Percentiles rank a stretch among this genome's conserved stretches.
These are phyloP conservation scores for Lactarius deliciosus DNA, from an alignment of 768 basidiomycete species.

Conservation along the genomic window DNA sequence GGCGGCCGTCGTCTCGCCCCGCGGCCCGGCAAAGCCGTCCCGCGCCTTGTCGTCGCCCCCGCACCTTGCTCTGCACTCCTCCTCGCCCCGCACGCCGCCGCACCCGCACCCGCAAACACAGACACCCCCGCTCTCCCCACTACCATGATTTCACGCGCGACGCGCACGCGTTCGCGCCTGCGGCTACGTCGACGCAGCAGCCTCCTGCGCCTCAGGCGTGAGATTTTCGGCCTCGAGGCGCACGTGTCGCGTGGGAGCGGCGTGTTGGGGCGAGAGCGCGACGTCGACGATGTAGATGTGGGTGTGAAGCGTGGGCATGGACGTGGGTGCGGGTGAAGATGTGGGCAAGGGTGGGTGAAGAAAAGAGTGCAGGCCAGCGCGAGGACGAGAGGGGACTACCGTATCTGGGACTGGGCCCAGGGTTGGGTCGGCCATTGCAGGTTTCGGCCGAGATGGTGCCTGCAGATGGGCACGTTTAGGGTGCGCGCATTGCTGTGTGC, in stretches of 20 bases:
- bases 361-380: neutral
- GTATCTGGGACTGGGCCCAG: neutral
- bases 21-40: conserved; percentile 28
- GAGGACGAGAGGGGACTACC: neutral
- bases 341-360: neutral
- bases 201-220: conserved; percentile 44
- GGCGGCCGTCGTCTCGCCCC: conserved; percentile 16
- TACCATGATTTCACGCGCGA: conserved; percentile 41
- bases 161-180: conserved; percentile 39
- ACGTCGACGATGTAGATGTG: conserved; percentile 37
- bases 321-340: neutral
- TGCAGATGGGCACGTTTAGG: conserved; percentile 12
- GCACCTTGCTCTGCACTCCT: neutral
- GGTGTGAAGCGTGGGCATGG: neutral
- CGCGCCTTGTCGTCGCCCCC: conserved; percentile 30
- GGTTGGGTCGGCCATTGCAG: neutral
- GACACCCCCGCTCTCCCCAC: conserved; percentile 31
- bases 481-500: neutral
- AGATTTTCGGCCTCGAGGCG: conserved; percentile 60
- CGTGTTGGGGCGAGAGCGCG: conserved; percentile 57
- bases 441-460: conserved; percentile 6
- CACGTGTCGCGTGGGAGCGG: conserved; percentile 53
- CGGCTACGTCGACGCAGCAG: conserved; percentile 40
- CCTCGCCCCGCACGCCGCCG: conserved; percentile 30
- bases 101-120: conserved; percentile 28